Evolutionary conservation across 2,329 filamentous ascomycete genomes (phyloP), one percentile per base, ranked within the genome.

Genomic region (Massarina eburnea): DNA sequence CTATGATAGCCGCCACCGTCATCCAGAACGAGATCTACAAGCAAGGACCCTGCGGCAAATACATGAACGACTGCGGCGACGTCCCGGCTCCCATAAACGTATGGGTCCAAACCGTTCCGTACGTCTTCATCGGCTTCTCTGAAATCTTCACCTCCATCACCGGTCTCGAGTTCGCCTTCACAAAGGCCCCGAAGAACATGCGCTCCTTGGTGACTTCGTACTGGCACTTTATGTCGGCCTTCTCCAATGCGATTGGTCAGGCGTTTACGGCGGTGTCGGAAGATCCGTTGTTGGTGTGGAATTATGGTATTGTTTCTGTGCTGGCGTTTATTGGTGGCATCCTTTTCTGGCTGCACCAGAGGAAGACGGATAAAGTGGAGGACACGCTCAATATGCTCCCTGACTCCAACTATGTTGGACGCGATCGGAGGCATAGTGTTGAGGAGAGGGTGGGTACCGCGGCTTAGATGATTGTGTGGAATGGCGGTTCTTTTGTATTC

Each of bases 141-240:
- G 80, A 82, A 60, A 82, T 81, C 58, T 77, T 82, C 52, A 76
- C 78, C 2, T 79, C 75, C 9, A 76, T 83, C 46, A 83, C 80
- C 3, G 83, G 83, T 1, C 81, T 87, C 53, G 87, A 90, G 65
- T 89, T 89, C 53, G 88, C 88, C 26, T 91, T 84, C 73, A 85
- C 84, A 66, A 89, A 89, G 71, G 86, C 86, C 0, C 88, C 88
- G 20, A 82, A 80, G 61, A 90, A 89, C 74, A 91, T 91, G 88
- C 84, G 86, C 54, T 87, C 84, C 1, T 76, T 91, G n/a, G 85
- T 91, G 10, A 77, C 74, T 68, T 80, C 81, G 17, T 75, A 90
- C 58, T 84, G 84, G 62, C 76, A 89, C 30, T 84, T 87, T 73
- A 89, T 82, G 78, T 84, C 77, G 22, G 86, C 86, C 46, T 76